These are phyloP conservation scores for Ustilago trichophora DNA, from an alignment of 1,284 basidiomycete genomes.

Conservation along the genomic window DNA sequence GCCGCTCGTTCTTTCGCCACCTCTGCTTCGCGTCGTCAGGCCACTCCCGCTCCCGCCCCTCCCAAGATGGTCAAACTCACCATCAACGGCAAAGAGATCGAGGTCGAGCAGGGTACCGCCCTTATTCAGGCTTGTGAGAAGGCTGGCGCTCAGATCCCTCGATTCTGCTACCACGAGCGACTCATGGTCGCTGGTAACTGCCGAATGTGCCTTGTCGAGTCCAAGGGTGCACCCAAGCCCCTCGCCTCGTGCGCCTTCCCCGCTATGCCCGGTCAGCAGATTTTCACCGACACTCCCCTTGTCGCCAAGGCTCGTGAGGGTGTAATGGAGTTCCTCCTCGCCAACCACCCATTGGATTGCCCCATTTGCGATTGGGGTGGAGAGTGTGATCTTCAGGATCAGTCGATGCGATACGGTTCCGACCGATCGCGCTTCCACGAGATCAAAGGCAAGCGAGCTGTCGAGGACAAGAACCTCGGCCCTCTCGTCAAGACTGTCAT, in stretches of 20 bases:
- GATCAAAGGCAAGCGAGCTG: constrained; percentile 94
- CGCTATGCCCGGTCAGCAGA: constrained; percentile 94
- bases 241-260: constrained; percentile 83
- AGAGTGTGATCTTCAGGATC: constrained; percentile 99
- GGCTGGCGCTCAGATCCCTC: constrained; percentile 66
- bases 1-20: constrained; percentile 44
- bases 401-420: constrained; percentile 98
- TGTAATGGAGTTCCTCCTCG: constrained; percentile 97
- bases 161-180: constrained; percentile 93
- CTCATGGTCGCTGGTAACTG: constrained; percentile 65
- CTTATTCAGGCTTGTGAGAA: constrained; percentile 90
- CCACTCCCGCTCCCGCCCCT: constrained; percentile 54
- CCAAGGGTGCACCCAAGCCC: constrained; percentile 92
- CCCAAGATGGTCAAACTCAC: constrained; percentile 66
- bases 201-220: constrained; percentile 88
- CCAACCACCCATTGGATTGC: constrained; percentile 98
- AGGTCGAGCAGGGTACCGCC: constrained; percentile 68
- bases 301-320: constrained; percentile 91
- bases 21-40: constrained; percentile 49
- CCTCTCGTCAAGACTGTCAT: constrained; percentile 99
- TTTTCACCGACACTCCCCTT: constrained; percentile 92
- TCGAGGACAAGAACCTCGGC: constrained; percentile 98
- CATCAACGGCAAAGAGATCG: constrained; percentile 65
- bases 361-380: constrained; percentile 85
- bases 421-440: constrained; percentile 98